phyloP scores from a whole-genome alignment of 805 yeast genomes.

The Candida maltosa region DNA sequence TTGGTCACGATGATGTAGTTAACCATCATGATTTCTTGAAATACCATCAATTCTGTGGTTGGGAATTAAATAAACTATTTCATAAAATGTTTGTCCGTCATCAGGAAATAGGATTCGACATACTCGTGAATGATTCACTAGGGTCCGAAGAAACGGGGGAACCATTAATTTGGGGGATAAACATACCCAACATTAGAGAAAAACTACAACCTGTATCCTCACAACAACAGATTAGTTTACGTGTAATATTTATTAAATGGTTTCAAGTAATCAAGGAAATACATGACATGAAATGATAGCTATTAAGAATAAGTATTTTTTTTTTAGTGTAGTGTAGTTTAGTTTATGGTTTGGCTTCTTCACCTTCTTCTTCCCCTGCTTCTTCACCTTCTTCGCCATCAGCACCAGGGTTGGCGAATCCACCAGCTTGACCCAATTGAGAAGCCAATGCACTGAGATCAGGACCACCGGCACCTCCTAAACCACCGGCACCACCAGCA shows the following conservation, averaged over 20 bases:
- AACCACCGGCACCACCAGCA: constrained; percentile 22
- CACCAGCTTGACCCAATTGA: constrained; percentile 30
- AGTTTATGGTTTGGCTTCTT: constrained; percentile 18
- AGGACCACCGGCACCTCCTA: constrained; percentile 16
- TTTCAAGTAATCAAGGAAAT: constrained; percentile 1
- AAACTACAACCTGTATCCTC: neutral
- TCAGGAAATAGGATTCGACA: neutral
- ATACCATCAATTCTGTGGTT: constrained; percentile 1
- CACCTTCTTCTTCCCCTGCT: constrained; percentile 19
- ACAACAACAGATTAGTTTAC: constrained; percentile 1
- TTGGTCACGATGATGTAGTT: constrained; percentile 1
- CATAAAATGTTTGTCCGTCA: constrained; percentile 4
- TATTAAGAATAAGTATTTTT: too few species aligned
- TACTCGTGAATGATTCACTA: constrained; percentile 6
- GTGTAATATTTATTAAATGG: constrained; percentile 8
- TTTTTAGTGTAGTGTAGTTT: too few species aligned
- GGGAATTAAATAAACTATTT: constrained; percentile 5
- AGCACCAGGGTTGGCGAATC: constrained; percentile 14
- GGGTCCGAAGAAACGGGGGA: neutral
- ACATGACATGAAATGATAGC: too few species aligned
- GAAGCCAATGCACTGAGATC: constrained; percentile 5
- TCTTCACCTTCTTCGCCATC: constrained; percentile 23
- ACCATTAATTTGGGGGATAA: constrained; percentile 4
- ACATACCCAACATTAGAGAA: constrained; percentile 3
- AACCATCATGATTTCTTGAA: neutral